Percentiles rank a stretch among this genome's conserved stretches.
These are phyloP conservation scores for Prunus mira DNA, from an alignment of 306 rosid species.

Conservation along the genomic window DNA sequence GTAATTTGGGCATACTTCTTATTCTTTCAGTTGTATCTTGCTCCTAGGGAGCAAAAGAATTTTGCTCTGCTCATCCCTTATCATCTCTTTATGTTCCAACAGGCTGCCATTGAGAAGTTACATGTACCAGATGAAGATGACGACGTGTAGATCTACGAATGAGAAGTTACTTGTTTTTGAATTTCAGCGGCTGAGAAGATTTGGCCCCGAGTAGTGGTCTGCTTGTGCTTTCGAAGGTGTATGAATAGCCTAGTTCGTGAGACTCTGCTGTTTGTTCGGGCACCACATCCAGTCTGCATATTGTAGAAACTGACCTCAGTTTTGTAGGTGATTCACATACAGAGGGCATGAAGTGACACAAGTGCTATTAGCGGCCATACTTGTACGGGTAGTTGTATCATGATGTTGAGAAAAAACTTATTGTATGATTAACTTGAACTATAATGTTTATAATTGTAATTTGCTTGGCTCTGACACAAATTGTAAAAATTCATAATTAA, in stretches of 20 bases:
- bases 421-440: slow-evolving; percentile 35
- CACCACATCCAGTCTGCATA: slow-evolving; percentile 19
- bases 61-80: not conserved
- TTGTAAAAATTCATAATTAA: not conserved
- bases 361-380: slow-evolving; percentile 25
- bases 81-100: slow-evolving; percentile 20
- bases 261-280: slow-evolving; percentile 24
- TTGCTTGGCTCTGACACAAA: not conserved
- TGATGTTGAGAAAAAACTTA: slow-evolving; percentile 14
- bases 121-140: slow-evolving; percentile 92
- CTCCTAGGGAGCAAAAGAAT: not conserved
- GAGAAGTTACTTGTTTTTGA: not conserved
- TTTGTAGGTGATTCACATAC: slow-evolving; percentile 40
- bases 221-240: slow-evolving; percentile 65
- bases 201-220: slow-evolving; percentile 29
- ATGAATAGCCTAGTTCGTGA: slow-evolving; percentile 26
- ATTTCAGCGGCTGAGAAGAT: slow-evolving; percentile 26
- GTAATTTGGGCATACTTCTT: slow-evolving; percentile 32
- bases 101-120: slow-evolving; percentile 98
- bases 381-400: slow-evolving; percentile 28
- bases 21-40: not conserved
- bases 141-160: slow-evolving; percentile 45
- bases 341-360: slow-evolving; percentile 31
- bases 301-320: slow-evolving; percentile 31
- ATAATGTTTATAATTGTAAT: slow-evolving; percentile 19